These are phyloP conservation scores for Pseudogymnoascus sp. DNA, from an alignment of 2,329 filamentous ascomycete species.

Conservation along the genomic window DNA sequence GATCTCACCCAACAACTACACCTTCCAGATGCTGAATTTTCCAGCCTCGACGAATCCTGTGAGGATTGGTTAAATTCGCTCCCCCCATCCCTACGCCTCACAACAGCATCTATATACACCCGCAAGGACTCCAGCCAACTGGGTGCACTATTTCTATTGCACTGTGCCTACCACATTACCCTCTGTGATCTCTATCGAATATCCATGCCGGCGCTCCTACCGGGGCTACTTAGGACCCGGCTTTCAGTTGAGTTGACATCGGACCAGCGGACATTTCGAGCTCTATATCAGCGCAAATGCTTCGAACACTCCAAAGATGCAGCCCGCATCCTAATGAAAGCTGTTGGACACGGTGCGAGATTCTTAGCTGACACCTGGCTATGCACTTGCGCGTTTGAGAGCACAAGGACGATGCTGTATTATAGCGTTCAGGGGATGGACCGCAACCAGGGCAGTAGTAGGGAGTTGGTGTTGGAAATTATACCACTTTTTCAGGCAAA, in stretches of 20 bases:
- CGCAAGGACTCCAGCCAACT: constrained; percentile 41
- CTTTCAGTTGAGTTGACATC: constrained; percentile 32
- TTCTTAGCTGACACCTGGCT: constrained; percentile 39
- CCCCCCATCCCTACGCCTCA: constrained; percentile 38
- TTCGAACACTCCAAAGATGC: constrained; percentile 16
- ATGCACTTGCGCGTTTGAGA: constrained; percentile 41
- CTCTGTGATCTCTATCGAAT: constrained; percentile 40
- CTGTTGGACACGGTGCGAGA: constrained; percentile 34
- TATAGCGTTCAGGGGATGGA: constrained; percentile 39
- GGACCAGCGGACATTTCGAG: constrained; percentile 33
- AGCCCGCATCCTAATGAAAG: constrained; percentile 33
- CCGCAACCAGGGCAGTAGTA: constrained; percentile 15
- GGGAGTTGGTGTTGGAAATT: background rate
- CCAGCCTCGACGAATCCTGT: constrained; percentile 34
- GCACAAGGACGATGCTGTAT: constrained; percentile 41
- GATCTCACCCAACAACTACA: constrained; percentile 36
- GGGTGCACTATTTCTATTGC: constrained; percentile 37
- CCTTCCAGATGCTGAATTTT: constrained; percentile 38
- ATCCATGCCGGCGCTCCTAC: constrained; percentile 38
- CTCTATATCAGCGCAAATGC: constrained; percentile 1
- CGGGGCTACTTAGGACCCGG: constrained; percentile 35
- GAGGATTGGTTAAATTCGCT: constrained; percentile 36
- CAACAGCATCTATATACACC: constrained; percentile 38
- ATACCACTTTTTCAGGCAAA: constrained; percentile 4
- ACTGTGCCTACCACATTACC: constrained; percentile 42